Conservation (phyloP, 345 rosid species). For the Murraya koenigii region DNA sequence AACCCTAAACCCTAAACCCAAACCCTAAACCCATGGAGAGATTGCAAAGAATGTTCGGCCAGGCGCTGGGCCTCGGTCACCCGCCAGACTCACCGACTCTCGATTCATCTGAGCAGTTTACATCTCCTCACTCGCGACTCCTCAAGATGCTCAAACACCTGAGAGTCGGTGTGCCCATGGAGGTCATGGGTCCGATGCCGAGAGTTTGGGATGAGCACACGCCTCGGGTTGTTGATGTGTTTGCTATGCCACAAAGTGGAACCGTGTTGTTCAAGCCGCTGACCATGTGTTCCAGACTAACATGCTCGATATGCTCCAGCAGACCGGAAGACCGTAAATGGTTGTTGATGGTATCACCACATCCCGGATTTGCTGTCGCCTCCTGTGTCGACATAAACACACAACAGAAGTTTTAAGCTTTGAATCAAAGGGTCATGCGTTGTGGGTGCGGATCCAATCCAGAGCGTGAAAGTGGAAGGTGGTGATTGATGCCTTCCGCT, state of each 20-base stretch:
- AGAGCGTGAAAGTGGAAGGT: conserved; percentile 98
- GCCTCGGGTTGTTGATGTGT: conserved; percentile 93
- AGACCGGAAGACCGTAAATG: conserved; percentile 99
- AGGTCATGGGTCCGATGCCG: conserved; percentile 99
- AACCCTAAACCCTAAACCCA: too few species aligned
- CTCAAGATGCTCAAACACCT: conserved; percentile 96
- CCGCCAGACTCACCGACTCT: conserved; percentile 92
- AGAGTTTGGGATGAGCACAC: conserved; percentile 98
- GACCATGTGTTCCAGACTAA: conserved; percentile 98
- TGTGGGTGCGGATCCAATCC: conserved; percentile 98
- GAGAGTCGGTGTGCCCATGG: conserved; percentile 99
- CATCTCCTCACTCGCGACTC: conserved; percentile 95
- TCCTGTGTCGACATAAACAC: conserved; percentile 99
- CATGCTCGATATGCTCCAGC: conserved; percentile 99
- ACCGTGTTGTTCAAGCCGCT: conserved; percentile 98
- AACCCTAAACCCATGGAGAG: too few species aligned
- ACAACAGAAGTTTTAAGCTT: conserved; percentile 99
- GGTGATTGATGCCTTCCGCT: conserved; percentile 97
- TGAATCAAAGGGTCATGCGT: conserved; percentile 97
- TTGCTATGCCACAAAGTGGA: conserved; percentile 99
- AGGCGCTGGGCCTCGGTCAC: conserved; percentile 81
- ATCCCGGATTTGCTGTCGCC: conserved; percentile 98
- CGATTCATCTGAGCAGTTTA: conserved; percentile 98
- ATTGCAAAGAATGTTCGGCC: conserved; percentile 82
- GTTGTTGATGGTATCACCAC: conserved; percentile 99